Base-by-base conservation (phyloP, 257 asterid genomes). In the Verbena officinalis region DNA sequence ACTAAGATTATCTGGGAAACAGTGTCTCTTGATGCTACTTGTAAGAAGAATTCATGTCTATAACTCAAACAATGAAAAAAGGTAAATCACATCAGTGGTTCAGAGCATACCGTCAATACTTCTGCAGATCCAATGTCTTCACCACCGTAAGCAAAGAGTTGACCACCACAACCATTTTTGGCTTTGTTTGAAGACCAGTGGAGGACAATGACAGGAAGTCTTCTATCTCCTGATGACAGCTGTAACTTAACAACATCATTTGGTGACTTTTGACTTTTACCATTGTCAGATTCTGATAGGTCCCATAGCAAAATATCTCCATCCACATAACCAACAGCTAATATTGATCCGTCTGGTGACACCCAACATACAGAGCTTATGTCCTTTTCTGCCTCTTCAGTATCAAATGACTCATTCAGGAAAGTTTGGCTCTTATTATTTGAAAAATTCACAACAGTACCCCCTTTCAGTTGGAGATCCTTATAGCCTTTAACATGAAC, bases 331-430 rank as follows among this genome's bases (percentile, higher is more conserved):
- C 99, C 99, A 69, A 94, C 96, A 49, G 99, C 97, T 78, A 90
- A 79, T 68, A 83, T 73, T 69, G 97, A 86, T 45, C 95, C 97
- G 79, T 94, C 97, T 56, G 84, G 66, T 38, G 99, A 86, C 46
- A 75, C 93, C 97, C 99, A 94, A 85, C 99, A 94, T 54, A 94
- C 85, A 77, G 97, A 84, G 76, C 95, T 83, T 80, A 94, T 90
- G 77, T 90, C 99, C 73, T 94, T 94, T 34, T 84, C 96, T 59
- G 55, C 74, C 70, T 81, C 88, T 67, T 84, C 93, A 42, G 71
- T 69, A 30, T 86, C 93, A 56, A 73, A 68, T 64, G 84, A 71
- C 71, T 72, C 75, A 65, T 64, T 66, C 55, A 31, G 64, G 64
- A 52, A 67, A 19, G 70, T 72, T 59, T 63, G 77, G 77, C 71